Evolutionary conservation across 2,329 filamentous ascomycete species (phyloP).

Genomic region (Thielaviopsis euricoi): DNA sequence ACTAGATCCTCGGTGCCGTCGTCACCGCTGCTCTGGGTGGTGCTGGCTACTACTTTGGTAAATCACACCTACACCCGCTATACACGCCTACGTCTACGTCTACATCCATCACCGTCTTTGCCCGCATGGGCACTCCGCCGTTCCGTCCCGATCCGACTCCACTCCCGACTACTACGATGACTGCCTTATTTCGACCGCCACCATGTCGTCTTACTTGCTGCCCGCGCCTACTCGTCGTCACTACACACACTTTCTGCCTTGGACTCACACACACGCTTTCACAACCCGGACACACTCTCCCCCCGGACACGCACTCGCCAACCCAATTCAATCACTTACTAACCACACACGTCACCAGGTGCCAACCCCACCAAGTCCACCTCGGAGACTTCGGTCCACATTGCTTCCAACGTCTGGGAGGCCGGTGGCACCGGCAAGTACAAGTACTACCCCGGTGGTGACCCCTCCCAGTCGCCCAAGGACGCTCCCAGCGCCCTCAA

Average conservation of each 20-base stretch:
- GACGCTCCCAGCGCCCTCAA: constrained; percentile 93
- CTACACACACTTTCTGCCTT: too few species aligned
- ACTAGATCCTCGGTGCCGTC: constrained; percentile 73
- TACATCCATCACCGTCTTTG: not conserved
- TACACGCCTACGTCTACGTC: not conserved
- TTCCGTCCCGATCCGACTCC: not conserved
- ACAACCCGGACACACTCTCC: too few species aligned
- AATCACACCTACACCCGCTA: constrained; percentile 13
- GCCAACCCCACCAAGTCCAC: constrained; percentile 70
- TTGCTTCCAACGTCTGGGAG: constrained; percentile 90
- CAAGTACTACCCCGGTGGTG: constrained; percentile 74
- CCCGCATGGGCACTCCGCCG: not conserved
- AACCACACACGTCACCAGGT: constrained; percentile 31
- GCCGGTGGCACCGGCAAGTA: constrained; percentile 49
- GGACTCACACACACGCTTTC: too few species aligned
- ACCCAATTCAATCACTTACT: not conserved
- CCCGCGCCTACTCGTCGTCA: too few species aligned
- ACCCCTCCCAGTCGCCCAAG: constrained; percentile 56
- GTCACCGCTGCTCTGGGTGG: constrained; percentile 80
- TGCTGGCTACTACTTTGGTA: constrained; percentile 82
- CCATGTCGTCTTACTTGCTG: too few species aligned
- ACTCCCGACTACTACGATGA: too few species aligned
- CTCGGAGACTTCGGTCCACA: constrained; percentile 62
- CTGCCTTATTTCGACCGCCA: too few species aligned
- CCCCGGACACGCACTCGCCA: too few species aligned